Conservation (phyloP, 768 basidiomycete genomes). For the Daedalea quercina region DNA sequence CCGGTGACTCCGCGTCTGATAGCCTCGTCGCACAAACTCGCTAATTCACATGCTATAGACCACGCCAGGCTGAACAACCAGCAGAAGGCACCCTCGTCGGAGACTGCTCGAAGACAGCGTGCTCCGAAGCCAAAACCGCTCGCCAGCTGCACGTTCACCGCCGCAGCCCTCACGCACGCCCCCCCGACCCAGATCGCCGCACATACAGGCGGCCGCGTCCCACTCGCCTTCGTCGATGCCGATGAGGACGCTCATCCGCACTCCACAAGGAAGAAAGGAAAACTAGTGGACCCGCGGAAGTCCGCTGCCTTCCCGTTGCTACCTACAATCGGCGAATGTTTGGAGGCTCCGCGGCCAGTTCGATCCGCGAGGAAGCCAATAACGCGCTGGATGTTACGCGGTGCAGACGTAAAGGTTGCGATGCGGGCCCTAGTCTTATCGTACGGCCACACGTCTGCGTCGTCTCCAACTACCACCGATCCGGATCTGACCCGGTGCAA, state of each 20-base stretch:
- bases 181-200: conserved; percentile 20
- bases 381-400: neutral
- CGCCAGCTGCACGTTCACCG: conserved; percentile 28
- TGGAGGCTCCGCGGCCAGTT: neutral
- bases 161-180: conserved; percentile 29
- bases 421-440: neutral
- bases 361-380: neutral
- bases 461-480: neutral
- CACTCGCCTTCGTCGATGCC: conserved; percentile 22
- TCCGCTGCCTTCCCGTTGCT: conserved; percentile 21
- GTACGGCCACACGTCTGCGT: neutral
- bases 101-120: neutral
- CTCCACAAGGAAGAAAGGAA: conserved; percentile 9
- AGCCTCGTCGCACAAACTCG: neutral
- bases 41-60: neutral
- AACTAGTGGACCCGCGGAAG: conserved; percentile 30
- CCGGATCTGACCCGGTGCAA: neutral
- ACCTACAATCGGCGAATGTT: neutral
- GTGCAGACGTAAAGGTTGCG: neutral
- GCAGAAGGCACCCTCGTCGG: neutral
- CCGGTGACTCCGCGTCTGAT: neutral
- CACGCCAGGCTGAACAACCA: neutral
- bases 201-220: conserved; percentile 17
- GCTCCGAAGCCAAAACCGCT: conserved; percentile 17
- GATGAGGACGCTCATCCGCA: conserved; percentile 4